phyloP scores from a whole-genome alignment of 2,329 filamentous ascomycete genomes.

The Celoporthe dispersa region DNA sequence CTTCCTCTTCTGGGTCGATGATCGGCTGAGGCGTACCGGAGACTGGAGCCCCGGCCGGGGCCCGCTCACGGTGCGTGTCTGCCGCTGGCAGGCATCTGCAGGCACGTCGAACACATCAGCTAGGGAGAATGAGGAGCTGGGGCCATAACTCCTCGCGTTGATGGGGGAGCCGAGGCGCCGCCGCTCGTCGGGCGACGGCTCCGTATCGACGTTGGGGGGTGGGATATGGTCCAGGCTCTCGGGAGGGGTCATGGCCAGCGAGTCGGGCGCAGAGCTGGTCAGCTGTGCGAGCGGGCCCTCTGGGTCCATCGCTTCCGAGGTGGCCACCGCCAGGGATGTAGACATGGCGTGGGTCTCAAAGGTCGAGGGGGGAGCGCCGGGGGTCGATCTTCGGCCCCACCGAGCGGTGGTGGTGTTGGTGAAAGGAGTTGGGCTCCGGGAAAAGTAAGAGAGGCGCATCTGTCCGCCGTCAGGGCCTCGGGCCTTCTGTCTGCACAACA shows the following conservation, averaged over 20 bases:
- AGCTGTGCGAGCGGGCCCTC: constrained; percentile 65
- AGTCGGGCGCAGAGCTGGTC: constrained; percentile 48
- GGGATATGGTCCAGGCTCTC: constrained; percentile 31
- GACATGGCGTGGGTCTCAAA: constrained; percentile 67
- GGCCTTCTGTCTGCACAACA: constrained; percentile 63
- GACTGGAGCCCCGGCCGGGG: constrained; percentile 57
- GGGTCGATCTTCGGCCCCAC: constrained; percentile 53
- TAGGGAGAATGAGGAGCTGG: constrained; percentile 59
- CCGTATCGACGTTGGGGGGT: constrained; percentile 31
- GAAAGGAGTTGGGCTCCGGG: constrained; percentile 61
- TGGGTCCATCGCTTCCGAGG: constrained; percentile 67
- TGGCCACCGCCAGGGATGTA: constrained; percentile 65
- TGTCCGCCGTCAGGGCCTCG: constrained; percentile 46
- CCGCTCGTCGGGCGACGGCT: constrained; percentile 39
- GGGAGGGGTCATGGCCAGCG: constrained; percentile 26
- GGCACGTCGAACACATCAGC: constrained; percentile 45
- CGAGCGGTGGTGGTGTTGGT: constrained; percentile 54
- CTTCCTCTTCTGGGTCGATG: constrained; percentile 60
- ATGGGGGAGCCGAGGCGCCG: constrained; percentile 60
- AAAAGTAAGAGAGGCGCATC: constrained; percentile 47
- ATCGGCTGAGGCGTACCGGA: constrained; percentile 57
- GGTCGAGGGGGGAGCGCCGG: constrained; percentile 50
- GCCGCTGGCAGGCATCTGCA: constrained; percentile 43
- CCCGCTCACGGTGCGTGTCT: constrained; percentile 52
- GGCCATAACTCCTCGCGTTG: constrained; percentile 62